Base-by-base conservation (phyloP, 2,329 filamentous ascomycete species). In the Fusarium sp. region DNA sequence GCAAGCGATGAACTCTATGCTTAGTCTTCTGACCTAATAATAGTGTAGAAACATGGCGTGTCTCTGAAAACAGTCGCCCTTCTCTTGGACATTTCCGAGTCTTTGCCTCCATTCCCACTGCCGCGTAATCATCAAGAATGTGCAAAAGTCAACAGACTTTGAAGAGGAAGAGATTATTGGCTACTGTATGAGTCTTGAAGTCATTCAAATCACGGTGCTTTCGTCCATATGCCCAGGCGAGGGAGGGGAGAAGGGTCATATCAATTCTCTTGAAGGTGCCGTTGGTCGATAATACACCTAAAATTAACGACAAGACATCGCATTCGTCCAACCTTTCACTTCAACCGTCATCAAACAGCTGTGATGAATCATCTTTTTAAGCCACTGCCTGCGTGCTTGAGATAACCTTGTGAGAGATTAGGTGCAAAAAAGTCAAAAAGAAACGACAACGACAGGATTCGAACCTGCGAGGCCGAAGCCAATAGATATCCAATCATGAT, bases 381-480 rank as follows among this genome's bases (percentile, higher is more conserved):
- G n/a, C 13, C 21, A 12, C 11, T 34, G 3, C 16, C 16, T 0
- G 23, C 20, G 10, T 49, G 9, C 9, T 25, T 18, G 42, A 25
- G 34, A n/a, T n/a, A 12, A n/a, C 34, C 34, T 37, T 12, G 10
- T 4, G 18, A 37, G 1, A 37, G 0, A n/a, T n/a, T 4, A 12
- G 5, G 34, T n/a, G 34, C 3, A 37, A 23, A 14, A 55, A 55
- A 25, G 7, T 9, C 16, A 59, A 30, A 23, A 23, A 16, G 18
- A 21, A 13, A 9, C 59, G 57, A 61, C 57, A 62, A 55, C 60
- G 60, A 12, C 42, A 62, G 13, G 57, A 23, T 63, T 63, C 60
- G 60, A 63, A 62, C 57, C 7, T 63, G 8, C 60, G 60, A 25
- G 60, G 57, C 57, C 60, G 57, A 63, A 62, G 57, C 60, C 60